Base-by-base conservation (phyloP, 768 basidiomycete species). In the Termitomyces sp. region DNA sequence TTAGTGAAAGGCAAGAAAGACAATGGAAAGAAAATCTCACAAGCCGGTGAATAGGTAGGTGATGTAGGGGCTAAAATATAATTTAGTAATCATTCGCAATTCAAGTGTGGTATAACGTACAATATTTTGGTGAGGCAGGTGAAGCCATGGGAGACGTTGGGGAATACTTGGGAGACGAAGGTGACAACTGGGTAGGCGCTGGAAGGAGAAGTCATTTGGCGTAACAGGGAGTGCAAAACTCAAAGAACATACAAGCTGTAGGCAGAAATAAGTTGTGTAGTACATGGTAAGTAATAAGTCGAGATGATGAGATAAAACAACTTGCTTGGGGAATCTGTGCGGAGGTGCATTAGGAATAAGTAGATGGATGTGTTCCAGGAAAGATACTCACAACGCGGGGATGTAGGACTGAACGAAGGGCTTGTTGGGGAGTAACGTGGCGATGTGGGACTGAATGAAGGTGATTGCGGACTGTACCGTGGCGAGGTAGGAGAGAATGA, bases 351-450 rank as follows among this genome's bases (percentile, higher is more conserved):
- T 18, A 76, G 65, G 54, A 52, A 59, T 9, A 10, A 12, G 33
- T 32, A 49, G 42, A 38, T 24, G n/a, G 46, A 38, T 20, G 13
- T 61, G 54, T 43, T 56, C 60, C 2, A 4, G 10, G 10, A 49
- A 32, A 51, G 45, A 63, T 46, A 77, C 87, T 76, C 76, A 90
- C 88, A 92, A 69, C 88, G 80, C 12, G 93, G 94, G n/a, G 92
- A 93, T n/a, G 91, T 86, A 24, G 92, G 92, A 62, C 90, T 92
- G 78, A 94, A 96, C 0, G 88, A 91, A 0, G 94, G 94, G 67
- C 88, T 91, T 32, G 92, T 89, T 1, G 93, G 93, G 12, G 92
- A 93, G 68, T 92, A 93, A 1, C 88, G 82, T 14, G 92, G 94
- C 3, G 92, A 94, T 12, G 93, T 92, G 1, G 93, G 94, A 60